These are phyloP conservation scores for Didymella lethalis DNA, from an alignment of 2,329 filamentous ascomycete species.

Conservation along the genomic window DNA sequence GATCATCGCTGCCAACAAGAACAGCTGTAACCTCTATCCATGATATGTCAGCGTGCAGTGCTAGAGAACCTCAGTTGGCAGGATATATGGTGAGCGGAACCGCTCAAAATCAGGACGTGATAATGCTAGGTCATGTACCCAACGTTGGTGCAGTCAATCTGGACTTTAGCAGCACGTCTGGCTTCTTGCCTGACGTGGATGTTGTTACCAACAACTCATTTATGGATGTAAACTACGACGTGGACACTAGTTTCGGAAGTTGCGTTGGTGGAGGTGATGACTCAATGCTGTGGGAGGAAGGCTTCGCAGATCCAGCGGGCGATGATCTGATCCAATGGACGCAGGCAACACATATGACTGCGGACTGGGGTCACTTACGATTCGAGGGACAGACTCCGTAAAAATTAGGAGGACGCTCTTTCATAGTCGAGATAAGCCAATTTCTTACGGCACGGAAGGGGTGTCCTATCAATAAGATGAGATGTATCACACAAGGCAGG, in stretches of 20 bases:
- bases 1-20: neutral
- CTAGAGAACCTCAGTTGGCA: neutral
- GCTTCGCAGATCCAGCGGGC: slow-evolving; percentile 8
- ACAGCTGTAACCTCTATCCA: neutral
- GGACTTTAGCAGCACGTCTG: slow-evolving; percentile 3
- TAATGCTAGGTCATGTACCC: slow-evolving; percentile 8
- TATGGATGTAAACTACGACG: neutral
- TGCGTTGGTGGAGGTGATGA: slow-evolving; percentile 4
- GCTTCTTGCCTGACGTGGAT: neutral
- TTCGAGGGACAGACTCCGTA: neutral
- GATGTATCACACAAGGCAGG: too few relatives aligned
- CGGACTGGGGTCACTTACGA: slow-evolving; percentile 3
- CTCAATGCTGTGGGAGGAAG: slow-evolving; percentile 9
- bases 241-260: slow-evolving; percentile 6
- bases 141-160: slow-evolving; percentile 3
- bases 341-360: slow-evolving; percentile 8
- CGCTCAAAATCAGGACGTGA: neutral
- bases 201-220: neutral
- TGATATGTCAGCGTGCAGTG: neutral
- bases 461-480: too few relatives aligned
- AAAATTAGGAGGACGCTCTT: neutral
- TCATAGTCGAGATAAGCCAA: neutral
- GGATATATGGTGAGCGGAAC: neutral
- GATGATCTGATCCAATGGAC: slow-evolving; percentile 11
- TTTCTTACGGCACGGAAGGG: too few relatives aligned